phyloP scores from a whole-genome alignment of 2,329 filamentous ascomycete species.

The Coniochaeta pulveracea region DNA sequence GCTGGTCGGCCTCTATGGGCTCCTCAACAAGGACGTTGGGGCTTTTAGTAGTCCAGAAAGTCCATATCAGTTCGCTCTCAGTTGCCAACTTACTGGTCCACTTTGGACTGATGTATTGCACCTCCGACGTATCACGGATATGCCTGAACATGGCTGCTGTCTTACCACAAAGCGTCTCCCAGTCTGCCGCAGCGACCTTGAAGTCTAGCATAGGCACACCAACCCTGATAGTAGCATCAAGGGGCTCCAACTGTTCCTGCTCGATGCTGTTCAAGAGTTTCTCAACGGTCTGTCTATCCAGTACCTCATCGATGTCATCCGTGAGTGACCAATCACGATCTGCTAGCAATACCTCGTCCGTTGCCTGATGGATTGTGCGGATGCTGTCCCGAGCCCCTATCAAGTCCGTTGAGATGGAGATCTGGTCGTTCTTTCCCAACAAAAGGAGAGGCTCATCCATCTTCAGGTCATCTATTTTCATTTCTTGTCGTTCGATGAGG shows the following conservation, averaged over 20 bases:
- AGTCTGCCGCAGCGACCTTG: constrained; percentile 12
- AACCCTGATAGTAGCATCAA: constrained; percentile 15
- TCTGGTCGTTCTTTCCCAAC: neutral
- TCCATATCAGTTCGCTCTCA: constrained; percentile 14
- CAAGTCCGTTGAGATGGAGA: neutral
- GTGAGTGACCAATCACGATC: too few relatives aligned
- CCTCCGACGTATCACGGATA: constrained; percentile 9
- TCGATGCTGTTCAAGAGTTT: constrained; percentile 12
- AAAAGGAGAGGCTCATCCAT: neutral
- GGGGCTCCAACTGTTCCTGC: constrained; percentile 16
- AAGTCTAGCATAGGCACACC: constrained; percentile 18
- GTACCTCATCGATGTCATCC: constrained; percentile 7
- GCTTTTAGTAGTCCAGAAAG: constrained; percentile 14
- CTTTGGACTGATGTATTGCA: constrained; percentile 11
- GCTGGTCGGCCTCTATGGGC: constrained; percentile 9
- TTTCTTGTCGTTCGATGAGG: neutral
- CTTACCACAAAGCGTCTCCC: constrained; percentile 11
- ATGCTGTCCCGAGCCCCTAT: neutral
- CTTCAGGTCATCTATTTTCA: neutral
- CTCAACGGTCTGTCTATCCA: constrained; percentile 8
- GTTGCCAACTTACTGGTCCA: constrained; percentile 12
- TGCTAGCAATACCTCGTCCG: too few relatives aligned
- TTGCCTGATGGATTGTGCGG: too few relatives aligned
- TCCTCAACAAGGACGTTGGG: constrained; percentile 6
- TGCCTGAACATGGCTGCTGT: constrained; percentile 11